phyloP scores from a whole-genome alignment of 2,329 filamentous ascomycete species.

The Paecilomyces sp. region DNA sequence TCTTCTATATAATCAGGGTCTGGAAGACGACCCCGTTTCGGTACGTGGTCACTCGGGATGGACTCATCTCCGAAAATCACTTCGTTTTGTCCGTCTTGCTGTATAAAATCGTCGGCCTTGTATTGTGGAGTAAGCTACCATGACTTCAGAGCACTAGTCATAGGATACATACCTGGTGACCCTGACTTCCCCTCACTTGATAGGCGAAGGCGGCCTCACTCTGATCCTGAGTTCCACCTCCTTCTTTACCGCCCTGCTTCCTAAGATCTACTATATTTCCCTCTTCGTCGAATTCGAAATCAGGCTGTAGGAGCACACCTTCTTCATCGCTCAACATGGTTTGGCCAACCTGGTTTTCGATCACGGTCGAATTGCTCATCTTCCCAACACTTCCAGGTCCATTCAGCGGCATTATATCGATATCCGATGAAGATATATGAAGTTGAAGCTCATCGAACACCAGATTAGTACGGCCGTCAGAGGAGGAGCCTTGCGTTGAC shows the following conservation, averaged over 20 bases:
- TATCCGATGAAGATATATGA: conserved; percentile 44
- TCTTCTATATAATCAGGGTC: conserved; percentile 14
- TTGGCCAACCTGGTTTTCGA: conserved; percentile 20
- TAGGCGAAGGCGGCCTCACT: conserved; percentile 31
- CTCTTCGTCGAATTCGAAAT: conserved; percentile 56
- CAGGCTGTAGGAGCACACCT: conserved; percentile 44
- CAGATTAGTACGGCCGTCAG: conserved; percentile 20
- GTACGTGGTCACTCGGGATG: conserved; percentile 21
- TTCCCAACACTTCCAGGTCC: conserved; percentile 37
- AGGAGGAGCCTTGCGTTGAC: conserved; percentile 25
- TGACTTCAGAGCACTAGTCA: conserved; percentile 5
- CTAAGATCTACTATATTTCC: conserved; percentile 50
- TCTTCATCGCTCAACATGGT: conserved; percentile 32
- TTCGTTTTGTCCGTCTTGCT: conserved; percentile 17
- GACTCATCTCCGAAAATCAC: conserved; percentile 20
- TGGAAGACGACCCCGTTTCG: conserved; percentile 7
- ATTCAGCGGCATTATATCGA: conserved; percentile 30
- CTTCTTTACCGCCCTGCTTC: conserved; percentile 9
- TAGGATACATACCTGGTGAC: conserved; percentile 25
- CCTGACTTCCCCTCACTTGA: conserved; percentile 33
- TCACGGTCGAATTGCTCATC: conserved; percentile 29
- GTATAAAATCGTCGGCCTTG: conserved; percentile 16
- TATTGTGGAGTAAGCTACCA: conserved; percentile 1
- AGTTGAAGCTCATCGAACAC: conserved; percentile 28
- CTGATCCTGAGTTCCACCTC: conserved; percentile 8